Base-by-base conservation (phyloP, 78 protist species). In the Monosiga brevicollis region DNA sequence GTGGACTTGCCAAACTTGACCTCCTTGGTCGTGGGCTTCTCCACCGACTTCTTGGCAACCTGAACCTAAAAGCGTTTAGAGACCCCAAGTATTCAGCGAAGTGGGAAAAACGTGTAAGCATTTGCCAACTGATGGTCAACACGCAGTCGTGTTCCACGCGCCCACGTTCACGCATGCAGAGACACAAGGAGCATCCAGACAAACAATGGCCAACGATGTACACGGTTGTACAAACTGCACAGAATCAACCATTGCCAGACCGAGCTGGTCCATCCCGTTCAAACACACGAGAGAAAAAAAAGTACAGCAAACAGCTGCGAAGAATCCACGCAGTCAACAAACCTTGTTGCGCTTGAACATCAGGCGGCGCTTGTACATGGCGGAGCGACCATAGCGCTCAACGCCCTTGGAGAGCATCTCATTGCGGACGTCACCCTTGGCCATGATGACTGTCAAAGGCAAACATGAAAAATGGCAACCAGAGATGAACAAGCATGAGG, bases 11-110 rank as follows among this genome's bases (percentile, higher is more conserved):
- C 55, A 62, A 83, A 23, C 2, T 1, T 2, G 15, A 73, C 82
- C 81, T 78, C 24, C 74, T 49, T 54, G 41, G 82, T 42, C 82
- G 29, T 78, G 73, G 82, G 15, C 74, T 10, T 70, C 74, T 70
- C 6, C 36, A 25, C 32, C n/a, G n/a, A n/a, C n/a, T n/a, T n/a
- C 74, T 70, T 70, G 74, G 32, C 32, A 32, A 1, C 9, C 74
- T 70, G n/a, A n/a, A n/a, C n/a, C n/a, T 10, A 9, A 70, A 9
- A 22, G 35, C 24, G 35, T 6, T 70, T 9, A 2, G 74, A 1
- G 35, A 25, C 36, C 32, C 15, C 74, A 1, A 25, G 74, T 9
- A 70, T 1, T 20, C 11, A 20, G 15, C 2, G 74, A 25, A 6
- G 24, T 24, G 74, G 24, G 36, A 25, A 70, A 9, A 70, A n/a